These are phyloP conservation scores for Salix udensis DNA, from an alignment of 345 rosid species.

Conservation along the genomic window DNA sequence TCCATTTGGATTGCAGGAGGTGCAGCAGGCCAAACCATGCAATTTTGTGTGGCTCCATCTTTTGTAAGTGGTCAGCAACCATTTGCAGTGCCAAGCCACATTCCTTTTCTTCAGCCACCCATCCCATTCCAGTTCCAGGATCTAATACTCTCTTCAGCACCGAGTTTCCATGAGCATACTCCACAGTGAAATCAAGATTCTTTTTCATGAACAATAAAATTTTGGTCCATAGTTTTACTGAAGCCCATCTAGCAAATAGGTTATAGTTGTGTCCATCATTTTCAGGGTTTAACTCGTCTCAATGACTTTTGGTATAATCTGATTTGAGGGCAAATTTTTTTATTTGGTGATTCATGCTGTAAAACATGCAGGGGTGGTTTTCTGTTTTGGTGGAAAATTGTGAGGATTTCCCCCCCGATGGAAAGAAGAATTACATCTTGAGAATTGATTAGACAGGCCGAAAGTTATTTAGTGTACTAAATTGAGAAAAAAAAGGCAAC, in stretches of 20 bases:
- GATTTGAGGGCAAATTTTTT: background rate
- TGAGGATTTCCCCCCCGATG: background rate
- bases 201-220: conserved; percentile 11
- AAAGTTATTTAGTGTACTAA: no score
- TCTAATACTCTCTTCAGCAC: conserved; percentile 37
- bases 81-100: conserved; percentile 32
- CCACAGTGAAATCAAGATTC: conserved; percentile 3
- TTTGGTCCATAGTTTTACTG: conserved; percentile 22
- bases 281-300: background rate
- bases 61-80: conserved; percentile 41
- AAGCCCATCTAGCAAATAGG: background rate
- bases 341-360: background rate
- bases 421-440: background rate
- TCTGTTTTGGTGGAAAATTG: background rate
- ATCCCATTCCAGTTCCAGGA: conserved; percentile 36
- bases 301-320: background rate
- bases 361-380: background rate
- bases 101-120: conserved; percentile 46
- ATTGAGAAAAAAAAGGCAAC: background rate
- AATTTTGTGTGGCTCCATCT: conserved; percentile 44
- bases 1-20: conserved; percentile 23
- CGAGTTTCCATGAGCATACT: conserved; percentile 38
- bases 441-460: background rate
- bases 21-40: conserved; percentile 38
- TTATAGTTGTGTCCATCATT: background rate